Evolutionary conservation across 305 asterid species (phyloP).

Genomic region (Solanum hybrid): DNA sequence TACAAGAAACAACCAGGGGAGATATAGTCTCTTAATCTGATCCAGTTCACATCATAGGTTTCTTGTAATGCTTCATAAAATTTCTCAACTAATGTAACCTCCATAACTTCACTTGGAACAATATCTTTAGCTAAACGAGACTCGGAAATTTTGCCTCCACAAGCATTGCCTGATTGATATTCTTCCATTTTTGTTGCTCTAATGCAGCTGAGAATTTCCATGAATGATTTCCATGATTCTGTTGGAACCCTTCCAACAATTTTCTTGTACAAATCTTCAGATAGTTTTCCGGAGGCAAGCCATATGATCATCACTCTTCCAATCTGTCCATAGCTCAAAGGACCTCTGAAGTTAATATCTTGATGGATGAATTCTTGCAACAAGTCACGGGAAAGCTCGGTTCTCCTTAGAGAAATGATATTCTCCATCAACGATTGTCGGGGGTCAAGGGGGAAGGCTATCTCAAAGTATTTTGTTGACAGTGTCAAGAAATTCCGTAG

Average conservation of each 20-base stretch:
- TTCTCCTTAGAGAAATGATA: constrained; percentile 33
- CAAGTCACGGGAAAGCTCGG: constrained; percentile 24
- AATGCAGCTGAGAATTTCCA: constrained; percentile 11
- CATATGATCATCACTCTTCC: constrained; percentile 39
- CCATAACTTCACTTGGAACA: not conserved
- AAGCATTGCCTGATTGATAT: not conserved
- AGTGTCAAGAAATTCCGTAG: constrained; percentile 14
- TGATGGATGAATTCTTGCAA: constrained; percentile 26
- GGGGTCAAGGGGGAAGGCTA: constrained; percentile 40
- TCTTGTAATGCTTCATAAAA: constrained; percentile 33
- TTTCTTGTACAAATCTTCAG: constrained; percentile 8
- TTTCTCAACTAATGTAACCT: constrained; percentile 5
- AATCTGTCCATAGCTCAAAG: constrained; percentile 27
- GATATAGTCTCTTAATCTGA: constrained; percentile 21
- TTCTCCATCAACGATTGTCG: constrained; percentile 25
- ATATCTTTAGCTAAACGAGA: not conserved
- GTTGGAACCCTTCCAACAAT: constrained; percentile 10
- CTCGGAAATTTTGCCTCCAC: not conserved
- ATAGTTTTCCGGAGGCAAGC: constrained; percentile 32
- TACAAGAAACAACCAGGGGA: constrained; percentile 51
- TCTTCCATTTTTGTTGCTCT: not conserved
- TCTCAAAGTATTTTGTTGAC: constrained; percentile 17
- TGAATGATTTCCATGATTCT: constrained; percentile 29
- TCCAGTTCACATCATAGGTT: constrained; percentile 26
- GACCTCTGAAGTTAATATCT: not conserved